Percentiles rank a stretch among this genome's conserved stretches.
phyloP scores from a whole-genome alignment of 768 basidiomycete species.

The Trametes coccinea region DNA sequence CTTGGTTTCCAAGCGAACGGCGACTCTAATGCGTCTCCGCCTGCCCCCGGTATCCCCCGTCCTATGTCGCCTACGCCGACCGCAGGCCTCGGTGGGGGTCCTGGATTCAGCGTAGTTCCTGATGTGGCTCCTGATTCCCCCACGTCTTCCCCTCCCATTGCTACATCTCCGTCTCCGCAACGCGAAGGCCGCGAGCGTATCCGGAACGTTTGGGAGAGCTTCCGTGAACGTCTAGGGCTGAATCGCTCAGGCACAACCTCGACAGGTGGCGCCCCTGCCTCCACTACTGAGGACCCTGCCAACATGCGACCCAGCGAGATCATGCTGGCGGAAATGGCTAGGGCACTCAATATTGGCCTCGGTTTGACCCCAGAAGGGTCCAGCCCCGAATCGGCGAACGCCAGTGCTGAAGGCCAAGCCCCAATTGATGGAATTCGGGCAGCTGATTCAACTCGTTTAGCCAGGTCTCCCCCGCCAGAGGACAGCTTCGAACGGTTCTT shows the following conservation, averaged over 20 bases:
- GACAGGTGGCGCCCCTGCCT: neutral
- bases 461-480: constrained; percentile 43
- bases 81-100: constrained; percentile 31
- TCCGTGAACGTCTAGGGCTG: constrained; percentile 70
- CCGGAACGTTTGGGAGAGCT: constrained; percentile 65
- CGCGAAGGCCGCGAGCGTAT: constrained; percentile 42
- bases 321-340: constrained; percentile 80
- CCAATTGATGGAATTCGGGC: neutral
- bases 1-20: constrained; percentile 36
- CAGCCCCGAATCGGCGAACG: neutral
- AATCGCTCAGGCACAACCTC: constrained; percentile 7
- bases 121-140: constrained; percentile 22
- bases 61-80: constrained; percentile 46
- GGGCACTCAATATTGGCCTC: constrained; percentile 75
- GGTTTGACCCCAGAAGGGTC: constrained; percentile 29
- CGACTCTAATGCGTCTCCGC: constrained; percentile 20
- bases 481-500: constrained; percentile 83
- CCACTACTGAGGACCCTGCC: constrained; percentile 6
- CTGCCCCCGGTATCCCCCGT: constrained; percentile 28
- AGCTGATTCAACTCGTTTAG: constrained; percentile 3
- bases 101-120: constrained; percentile 33
- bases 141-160: neutral
- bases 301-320: constrained; percentile 59
- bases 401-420: neutral
- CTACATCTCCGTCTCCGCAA: constrained; percentile 8